A percentile compares a stretch with the other conserved stretches of the same genome.
These are phyloP conservation scores for Aspergillaceae sp. DNA, from an alignment of 2,329 filamentous ascomycete species.

Conservation along the genomic window DNA sequence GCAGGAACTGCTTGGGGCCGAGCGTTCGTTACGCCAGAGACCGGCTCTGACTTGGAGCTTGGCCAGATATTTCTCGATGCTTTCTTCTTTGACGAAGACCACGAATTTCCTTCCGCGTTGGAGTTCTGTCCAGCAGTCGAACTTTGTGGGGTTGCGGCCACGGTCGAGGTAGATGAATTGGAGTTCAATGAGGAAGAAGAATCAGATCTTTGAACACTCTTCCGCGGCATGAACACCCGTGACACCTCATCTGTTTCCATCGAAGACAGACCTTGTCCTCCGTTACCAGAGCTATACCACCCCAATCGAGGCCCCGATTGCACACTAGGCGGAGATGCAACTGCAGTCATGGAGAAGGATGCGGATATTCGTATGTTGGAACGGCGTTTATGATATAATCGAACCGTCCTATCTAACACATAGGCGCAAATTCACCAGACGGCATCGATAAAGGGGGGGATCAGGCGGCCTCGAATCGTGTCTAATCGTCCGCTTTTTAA, in stretches of 20 bases:
- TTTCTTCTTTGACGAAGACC: slow-evolving; percentile 39
- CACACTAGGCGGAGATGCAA: slow-evolving; percentile 56
- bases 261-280: slow-evolving; percentile 53
- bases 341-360: slow-evolving; percentile 53
- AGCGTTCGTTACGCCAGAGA: slow-evolving; percentile 53
- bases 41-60: slow-evolving; percentile 56
- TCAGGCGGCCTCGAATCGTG: neutral
- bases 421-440: slow-evolving; percentile 5
- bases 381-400: slow-evolving; percentile 3
- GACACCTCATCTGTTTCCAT: slow-evolving; percentile 78
- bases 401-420: slow-evolving; percentile 7
- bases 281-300: slow-evolving; percentile 51
- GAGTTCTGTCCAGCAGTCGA: slow-evolving; percentile 30
- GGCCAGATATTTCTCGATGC: slow-evolving; percentile 52
- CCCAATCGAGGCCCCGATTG: slow-evolving; percentile 52
- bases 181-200: slow-evolving; percentile 77
- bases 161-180: slow-evolving; percentile 47
- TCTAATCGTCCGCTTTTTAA: neutral
- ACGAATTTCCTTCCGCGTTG: slow-evolving; percentile 30
- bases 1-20: slow-evolving; percentile 54
- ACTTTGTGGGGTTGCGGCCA: slow-evolving; percentile 23
- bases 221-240: slow-evolving; percentile 84
- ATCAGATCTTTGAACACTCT: slow-evolving; percentile 75
- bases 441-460: neutral
- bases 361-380: slow-evolving; percentile 8